Conservation (phyloP, 2,329 filamentous ascomycete genomes). For the Xylaria polymorpha region DNA sequence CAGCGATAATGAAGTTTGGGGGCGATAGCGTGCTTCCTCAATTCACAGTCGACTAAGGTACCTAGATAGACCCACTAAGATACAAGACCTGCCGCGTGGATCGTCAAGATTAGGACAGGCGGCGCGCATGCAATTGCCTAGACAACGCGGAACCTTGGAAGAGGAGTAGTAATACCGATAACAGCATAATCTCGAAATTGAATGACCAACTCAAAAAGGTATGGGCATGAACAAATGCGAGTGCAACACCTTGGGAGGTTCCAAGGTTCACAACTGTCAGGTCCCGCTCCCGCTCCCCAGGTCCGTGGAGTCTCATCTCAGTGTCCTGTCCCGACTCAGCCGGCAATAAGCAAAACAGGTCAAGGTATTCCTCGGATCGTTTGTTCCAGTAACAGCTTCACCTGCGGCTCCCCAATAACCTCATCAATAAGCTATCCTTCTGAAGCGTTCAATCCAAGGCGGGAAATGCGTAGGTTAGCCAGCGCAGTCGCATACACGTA, state of each 20-base stretch:
- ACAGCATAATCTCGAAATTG: constrained; percentile 19
- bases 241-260: no score
- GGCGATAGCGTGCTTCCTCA: background rate
- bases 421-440: background rate
- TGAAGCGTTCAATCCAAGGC: background rate
- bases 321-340: background rate
- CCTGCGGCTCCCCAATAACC: background rate
- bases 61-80: constrained; percentile 14
- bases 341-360: background rate
- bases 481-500: background rate
- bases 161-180: constrained; percentile 10
- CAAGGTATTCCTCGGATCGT: background rate
- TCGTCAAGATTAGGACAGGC: constrained; percentile 7
- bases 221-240: no score
- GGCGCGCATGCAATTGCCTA: constrained; percentile 2
- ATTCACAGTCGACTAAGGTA: background rate
- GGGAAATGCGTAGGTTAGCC: background rate
- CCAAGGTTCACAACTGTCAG: no score
- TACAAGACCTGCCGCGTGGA: constrained; percentile 3
- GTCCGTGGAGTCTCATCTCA: no score
- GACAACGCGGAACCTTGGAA: background rate
- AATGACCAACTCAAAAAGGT: background rate
- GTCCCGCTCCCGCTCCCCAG: no score
- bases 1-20: background rate
- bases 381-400: background rate